Percentiles rank a stretch among this genome's conserved stretches.
Evolutionary conservation across 129 eudicot genomes (phyloP).

Genomic region (Centaurea solstitialis): DNA sequence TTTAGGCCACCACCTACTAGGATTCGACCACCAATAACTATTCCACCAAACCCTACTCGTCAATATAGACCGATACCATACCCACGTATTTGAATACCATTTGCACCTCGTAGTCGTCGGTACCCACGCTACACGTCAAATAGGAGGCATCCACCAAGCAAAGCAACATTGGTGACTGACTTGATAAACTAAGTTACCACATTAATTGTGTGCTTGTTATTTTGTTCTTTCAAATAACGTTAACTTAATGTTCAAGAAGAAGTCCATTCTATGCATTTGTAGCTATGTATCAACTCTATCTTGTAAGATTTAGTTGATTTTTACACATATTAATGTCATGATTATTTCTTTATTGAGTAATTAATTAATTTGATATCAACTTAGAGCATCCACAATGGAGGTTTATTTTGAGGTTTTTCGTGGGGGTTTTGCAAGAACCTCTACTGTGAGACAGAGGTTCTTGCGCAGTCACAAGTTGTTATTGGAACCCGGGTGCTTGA

Average conservation of each 20-base stretch:
- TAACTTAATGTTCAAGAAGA: constrained; percentile 19
- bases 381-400: too few species aligned
- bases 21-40: neutral
- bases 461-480: too few species aligned
- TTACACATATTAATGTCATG: neutral
- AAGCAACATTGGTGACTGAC: neutral
- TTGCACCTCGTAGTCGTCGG: neutral
- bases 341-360: neutral
- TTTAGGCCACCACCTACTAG: neutral
- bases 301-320: constrained; percentile 5
- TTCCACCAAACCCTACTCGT: neutral
- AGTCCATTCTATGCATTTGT: neutral
- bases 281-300: constrained; percentile 2
- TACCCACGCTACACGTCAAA: constrained; percentile 13
- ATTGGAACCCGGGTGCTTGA: too few species aligned
- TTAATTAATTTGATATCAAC: neutral
- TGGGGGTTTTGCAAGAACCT: too few species aligned
- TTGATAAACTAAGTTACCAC: neutral
- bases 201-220: neutral
- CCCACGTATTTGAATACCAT: neutral
- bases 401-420: too few species aligned
- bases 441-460: too few species aligned
- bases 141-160: constrained; percentile 8
- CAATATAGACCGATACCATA: constrained; percentile 6
- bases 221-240: constrained; percentile 6